Evolutionary conservation across 768 basidiomycete genomes (phyloP).

Genomic region (Suillus paluster): DNA sequence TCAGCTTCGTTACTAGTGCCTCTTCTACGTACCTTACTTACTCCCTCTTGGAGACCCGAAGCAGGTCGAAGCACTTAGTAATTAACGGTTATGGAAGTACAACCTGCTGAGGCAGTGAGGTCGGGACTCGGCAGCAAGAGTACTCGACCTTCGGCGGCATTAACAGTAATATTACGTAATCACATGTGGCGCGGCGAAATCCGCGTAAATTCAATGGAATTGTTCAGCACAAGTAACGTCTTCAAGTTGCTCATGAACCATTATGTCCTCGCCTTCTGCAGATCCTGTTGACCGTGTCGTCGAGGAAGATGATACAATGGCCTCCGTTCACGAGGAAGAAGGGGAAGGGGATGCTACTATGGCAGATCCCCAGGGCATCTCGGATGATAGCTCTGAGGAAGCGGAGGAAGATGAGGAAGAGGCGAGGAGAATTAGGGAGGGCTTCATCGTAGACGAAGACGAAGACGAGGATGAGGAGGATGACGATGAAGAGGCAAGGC

Average conservation of each 20-base stretch:
- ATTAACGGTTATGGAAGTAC: too few relatives aligned
- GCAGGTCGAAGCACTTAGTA: not conserved
- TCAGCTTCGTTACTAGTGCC: not conserved
- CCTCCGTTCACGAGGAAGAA: constrained; percentile 43
- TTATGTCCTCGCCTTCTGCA: constrained; percentile 60
- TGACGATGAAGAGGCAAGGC: constrained; percentile 58
- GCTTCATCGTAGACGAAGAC: constrained; percentile 93
- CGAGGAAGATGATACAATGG: constrained; percentile 67
- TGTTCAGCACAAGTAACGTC: not conserved
- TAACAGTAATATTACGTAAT: not conserved
- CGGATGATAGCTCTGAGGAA: constrained; percentile 88
- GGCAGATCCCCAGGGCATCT: constrained; percentile 48
- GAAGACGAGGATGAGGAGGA: constrained; percentile 79
- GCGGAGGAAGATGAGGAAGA: constrained; percentile 93
- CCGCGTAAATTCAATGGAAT: constrained; percentile 5
- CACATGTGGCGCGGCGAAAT: constrained; percentile 6
- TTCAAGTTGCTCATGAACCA: constrained; percentile 30
- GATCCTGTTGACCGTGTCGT: constrained; percentile 37
- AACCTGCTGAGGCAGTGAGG: too few relatives aligned
- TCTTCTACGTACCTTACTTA: constrained; percentile 48
- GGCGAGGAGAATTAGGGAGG: constrained; percentile 75
- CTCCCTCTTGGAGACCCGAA: constrained; percentile 36
- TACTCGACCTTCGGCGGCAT: too few relatives aligned
- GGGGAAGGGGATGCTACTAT: constrained; percentile 59
- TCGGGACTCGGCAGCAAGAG: too few relatives aligned